A percentile compares a stretch with the other conserved stretches of the same genome.
Evolutionary conservation across 768 basidiomycete species (phyloP).

Genomic region (Russula foetens): DNA sequence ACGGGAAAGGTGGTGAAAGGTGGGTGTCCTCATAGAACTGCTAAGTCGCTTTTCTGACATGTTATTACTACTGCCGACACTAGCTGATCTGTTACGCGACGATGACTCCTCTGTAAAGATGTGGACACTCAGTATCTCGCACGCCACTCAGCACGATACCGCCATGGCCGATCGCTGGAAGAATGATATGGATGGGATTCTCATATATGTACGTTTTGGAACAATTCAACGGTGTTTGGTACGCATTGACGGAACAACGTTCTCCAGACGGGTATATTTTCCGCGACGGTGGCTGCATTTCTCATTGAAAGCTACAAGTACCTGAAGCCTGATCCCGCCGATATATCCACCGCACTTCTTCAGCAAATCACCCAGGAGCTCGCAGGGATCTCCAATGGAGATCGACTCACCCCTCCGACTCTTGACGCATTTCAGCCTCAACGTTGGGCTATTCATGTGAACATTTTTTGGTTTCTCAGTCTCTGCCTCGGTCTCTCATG

Average conservation of each 20-base stretch:
- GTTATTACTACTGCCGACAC: neutral
- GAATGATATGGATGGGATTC: constrained; percentile 14
- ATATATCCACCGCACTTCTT: neutral
- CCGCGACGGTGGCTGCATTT: constrained; percentile 17
- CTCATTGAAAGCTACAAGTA: constrained; percentile 16
- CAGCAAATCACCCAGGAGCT: constrained; percentile 8
- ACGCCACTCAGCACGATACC: neutral
- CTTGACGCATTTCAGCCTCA: neutral
- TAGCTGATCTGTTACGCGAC: neutral
- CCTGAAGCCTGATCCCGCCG: constrained; percentile 12
- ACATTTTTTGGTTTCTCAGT: constrained; percentile 19
- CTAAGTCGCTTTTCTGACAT: neutral
- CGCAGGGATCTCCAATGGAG: constrained; percentile 4
- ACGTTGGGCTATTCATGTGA: constrained; percentile 4
- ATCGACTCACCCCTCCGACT: neutral
- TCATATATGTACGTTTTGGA: constrained; percentile 11
- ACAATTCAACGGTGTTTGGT: neutral
- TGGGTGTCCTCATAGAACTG: neutral
- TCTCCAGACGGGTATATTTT: constrained; percentile 16
- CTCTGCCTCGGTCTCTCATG: constrained; percentile 6
- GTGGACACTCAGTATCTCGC: constrained; percentile 8
- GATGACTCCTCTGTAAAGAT: constrained; percentile 13
- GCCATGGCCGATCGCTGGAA: constrained; percentile 9
- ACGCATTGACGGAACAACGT: neutral
- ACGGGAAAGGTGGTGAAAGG: neutral